Evolutionary conservation across 352 stramenopile species (phyloP), one percentile per base, ranked within the genome.

Genomic region (Phytophthora brassicae): DNA sequence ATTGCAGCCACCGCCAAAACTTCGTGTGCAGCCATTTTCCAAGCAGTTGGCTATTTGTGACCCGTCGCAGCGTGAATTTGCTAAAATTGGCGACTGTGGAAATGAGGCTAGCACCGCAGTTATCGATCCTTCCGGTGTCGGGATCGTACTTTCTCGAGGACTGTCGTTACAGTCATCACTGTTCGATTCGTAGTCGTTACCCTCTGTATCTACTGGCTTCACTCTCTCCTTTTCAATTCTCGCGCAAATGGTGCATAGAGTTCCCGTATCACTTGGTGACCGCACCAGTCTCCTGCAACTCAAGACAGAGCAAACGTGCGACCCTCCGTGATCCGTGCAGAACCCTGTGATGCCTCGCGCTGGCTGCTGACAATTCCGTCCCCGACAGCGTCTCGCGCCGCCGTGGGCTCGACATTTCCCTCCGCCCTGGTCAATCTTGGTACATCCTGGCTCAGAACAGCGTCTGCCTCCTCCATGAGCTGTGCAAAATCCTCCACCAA

Each of bases 401-500:
- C 86, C 86, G 43, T 94, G 86, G 2, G 86, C 83, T 24, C 86
- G 68, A 33, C 87, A 92, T 45, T 85, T 92, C 11, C 85, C 86
- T 54, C 87, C 87, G 23, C 85, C 87, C 65, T 95, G 87, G 54
- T 87, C 80, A 33, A 90, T 90, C 51, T 95, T 96, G 20, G 69
- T 74, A 56, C 88, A 96, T 20, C 81, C 82, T 51, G 67, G 60
- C 46, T 87, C 77, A 0, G 65, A 68, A 60, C 88, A 96, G 13
- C 85, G 81, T 57, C 70, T 84, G 8, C 87, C 87, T 19, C 87
- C 87, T 24, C 87, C 87, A 47, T 95, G 87, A 4, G 76, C 64
- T 3, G 88, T 95, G 61, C 87, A 96, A 33, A 88, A 89, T 0
- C 87, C 87, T 23, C 87, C 86, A 23, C 86, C 87, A 26, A 96